Base-by-base conservation (phyloP, 441 rosid genomes). In the Populus hybrid region DNA sequence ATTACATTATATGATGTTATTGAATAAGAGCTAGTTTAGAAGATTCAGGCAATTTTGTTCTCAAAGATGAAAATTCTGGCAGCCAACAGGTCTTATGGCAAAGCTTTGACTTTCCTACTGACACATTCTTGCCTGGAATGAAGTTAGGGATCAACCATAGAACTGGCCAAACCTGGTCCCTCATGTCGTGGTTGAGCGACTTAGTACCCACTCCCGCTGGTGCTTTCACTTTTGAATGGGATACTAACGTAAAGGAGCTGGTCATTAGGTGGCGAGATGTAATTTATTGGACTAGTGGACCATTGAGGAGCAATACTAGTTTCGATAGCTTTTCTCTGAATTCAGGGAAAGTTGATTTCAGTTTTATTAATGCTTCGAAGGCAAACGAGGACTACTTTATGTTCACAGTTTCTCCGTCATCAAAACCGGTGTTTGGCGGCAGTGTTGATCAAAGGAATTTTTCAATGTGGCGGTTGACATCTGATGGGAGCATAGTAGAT, bases 81-180 rank as follows among this genome's bases (percentile, higher is more conserved):
- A 38, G 74, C n/a, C 3, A 59, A 21, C 54, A 61, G 59, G 35
- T 73, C 50, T 68, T 81, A 24, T 23, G 24, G 24, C 24, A 23
- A 23, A 23, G 24, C 24, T 23, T 23, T 23, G 24, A 23, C 24
- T 23, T 23, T 23, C 24, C 24, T 23, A 23, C 24, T 23, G 24
- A 23, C 24, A 23, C 24, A 23, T 23, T 23, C 46, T 73, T 84
- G 40, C 88, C 86, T 0, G 83, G 79, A 9, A 88, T 88, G 87
- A 86, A 84, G 74, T 69, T 84, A 1, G 84, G 89, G 18, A 70
- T 80, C 32, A 32, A 75, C 69, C 70, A 28, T 46, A 61, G 38
- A 40, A 81, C 79, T 4, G 77, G 72, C 3, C 74, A 70, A 30
- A 21, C 0, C 0, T 67, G 77, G 83, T 63, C 57, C 2, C 83